Base-by-base conservation (phyloP, 176 grass and related monocot species). In the Ensete ventricosum region DNA sequence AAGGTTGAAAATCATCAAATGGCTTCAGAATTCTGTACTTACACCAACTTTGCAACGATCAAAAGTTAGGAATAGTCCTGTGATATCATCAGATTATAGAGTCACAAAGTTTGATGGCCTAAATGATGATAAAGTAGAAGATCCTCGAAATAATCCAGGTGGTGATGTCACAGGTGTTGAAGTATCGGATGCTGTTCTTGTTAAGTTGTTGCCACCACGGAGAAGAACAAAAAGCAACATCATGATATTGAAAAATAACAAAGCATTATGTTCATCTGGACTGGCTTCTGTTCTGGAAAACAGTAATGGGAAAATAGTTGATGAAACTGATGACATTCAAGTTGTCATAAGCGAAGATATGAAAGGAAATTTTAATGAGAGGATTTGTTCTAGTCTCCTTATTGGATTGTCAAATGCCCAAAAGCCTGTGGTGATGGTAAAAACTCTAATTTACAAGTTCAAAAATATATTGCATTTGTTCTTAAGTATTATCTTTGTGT, bases 1-100 rank as follows among this genome's bases (percentile, higher is more conserved):
- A 80, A 99, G 85, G 78, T 72, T 99, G 71, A 99, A 89, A 88
- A 99, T 99, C 73, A 85, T 94, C 76, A 99, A 87, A 54, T 99
- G 95, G 91, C 86, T 99, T 64, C 84, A 91, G 83, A 87, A 79
- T 76, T 91, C 79, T 80, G 80, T 73, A 71, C 82, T 81, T 74
- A 65, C 83, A 43, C 81, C 76, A 64, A 74, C 14, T 86, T 67
- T 76, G 81, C 78, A 86, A 82, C 76, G 71, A 29, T 81, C 50
- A 29, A 29, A 58, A 84, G 19, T 25, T 54, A 86, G 82, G 88
- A 82, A 55, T 54, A 81, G 58, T 17, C 73, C 71, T 78, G 54
- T 62, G 27, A 74, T 79, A 76, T 20, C 78, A 60, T 84, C 83
- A 83, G 84, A 85, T 81, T 55, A 68, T 51, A 83, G 87, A 76